phyloP scores from a whole-genome alignment of 257 asterid genomes.

The Solanum appendiculatum region DNA sequence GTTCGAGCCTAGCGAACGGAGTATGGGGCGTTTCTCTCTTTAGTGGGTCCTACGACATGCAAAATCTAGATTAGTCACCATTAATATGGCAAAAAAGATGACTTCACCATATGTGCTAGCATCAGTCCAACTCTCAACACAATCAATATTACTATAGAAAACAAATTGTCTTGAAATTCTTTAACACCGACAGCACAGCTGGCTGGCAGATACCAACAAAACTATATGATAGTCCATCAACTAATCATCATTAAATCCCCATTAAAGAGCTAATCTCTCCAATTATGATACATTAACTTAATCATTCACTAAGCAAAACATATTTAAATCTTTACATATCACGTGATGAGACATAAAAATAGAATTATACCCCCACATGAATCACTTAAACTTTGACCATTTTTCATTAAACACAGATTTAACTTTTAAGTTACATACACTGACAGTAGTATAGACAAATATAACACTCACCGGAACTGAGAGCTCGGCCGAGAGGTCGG shows the following conservation, averaged over 20 bases:
- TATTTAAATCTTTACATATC: neutral
- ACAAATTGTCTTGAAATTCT: neutral
- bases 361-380: neutral
- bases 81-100: neutral
- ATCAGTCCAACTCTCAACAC: neutral
- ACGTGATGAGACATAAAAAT: neutral
- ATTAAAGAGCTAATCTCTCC: neutral
- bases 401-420: neutral
- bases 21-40: neutral
- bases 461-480: slow-evolving; percentile 67
- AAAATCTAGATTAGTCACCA: neutral
- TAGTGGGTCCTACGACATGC: neutral
- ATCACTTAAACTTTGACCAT: neutral
- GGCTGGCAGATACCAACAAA: neutral
- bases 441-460: neutral
- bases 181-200: neutral
- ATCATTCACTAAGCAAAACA: neutral
- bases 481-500: slow-evolving; percentile 69
- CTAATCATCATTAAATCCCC: neutral
- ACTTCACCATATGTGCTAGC: neutral
- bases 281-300: neutral
- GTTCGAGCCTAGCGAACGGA: neutral
- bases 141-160: neutral
- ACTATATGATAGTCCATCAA: neutral
- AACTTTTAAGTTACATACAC: neutral